Evolutionary conservation across 371 early-diverging fungal genomes (phyloP).

Genomic region (Apophysomyces elegans): DNA sequence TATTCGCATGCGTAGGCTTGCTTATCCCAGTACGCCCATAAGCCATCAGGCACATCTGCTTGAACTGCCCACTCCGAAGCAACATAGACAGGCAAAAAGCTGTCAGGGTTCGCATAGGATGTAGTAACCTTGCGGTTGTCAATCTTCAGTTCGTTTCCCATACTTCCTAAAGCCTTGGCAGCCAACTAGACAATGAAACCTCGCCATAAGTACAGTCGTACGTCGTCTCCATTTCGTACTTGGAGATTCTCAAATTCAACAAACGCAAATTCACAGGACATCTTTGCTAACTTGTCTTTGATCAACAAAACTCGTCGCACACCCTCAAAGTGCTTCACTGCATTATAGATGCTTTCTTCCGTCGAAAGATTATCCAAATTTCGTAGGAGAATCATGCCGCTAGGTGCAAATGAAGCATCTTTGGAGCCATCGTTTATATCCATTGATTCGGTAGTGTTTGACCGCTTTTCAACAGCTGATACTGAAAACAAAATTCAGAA

Average conservation of each 20-base stretch:
- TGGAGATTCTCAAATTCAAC: slow-evolving; percentile 48
- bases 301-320: slow-evolving; percentile 47
- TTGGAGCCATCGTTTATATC: slow-evolving; percentile 57
- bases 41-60: slow-evolving; percentile 36
- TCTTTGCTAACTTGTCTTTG: slow-evolving; percentile 55
- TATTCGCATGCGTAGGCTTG: slow-evolving; percentile 50
- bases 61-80: slow-evolving; percentile 49
- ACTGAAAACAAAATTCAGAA: slow-evolving; percentile 14
- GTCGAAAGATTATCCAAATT: slow-evolving; percentile 59
- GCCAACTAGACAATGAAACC: slow-evolving; percentile 29
- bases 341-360: slow-evolving; percentile 52
- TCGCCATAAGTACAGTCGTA: background rate
- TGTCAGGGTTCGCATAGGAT: slow-evolving; percentile 51
- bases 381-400: slow-evolving; percentile 47
- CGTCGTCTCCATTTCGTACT: slow-evolving; percentile 24
- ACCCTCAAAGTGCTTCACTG: slow-evolving; percentile 31
- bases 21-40: slow-evolving; percentile 60
- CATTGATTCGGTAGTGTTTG: slow-evolving; percentile 38
- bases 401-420: slow-evolving; percentile 49
- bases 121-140: slow-evolving; percentile 41
- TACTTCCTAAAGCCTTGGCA: slow-evolving; percentile 29
- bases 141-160: slow-evolving; percentile 35
- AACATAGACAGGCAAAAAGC: slow-evolving; percentile 59
- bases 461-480: slow-evolving; percentile 32
- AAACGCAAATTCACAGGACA: slow-evolving; percentile 65